These are phyloP conservation scores for Colletotrichum costaricense DNA, from an alignment of 2,329 filamentous ascomycete genomes.

Conservation along the genomic window DNA sequence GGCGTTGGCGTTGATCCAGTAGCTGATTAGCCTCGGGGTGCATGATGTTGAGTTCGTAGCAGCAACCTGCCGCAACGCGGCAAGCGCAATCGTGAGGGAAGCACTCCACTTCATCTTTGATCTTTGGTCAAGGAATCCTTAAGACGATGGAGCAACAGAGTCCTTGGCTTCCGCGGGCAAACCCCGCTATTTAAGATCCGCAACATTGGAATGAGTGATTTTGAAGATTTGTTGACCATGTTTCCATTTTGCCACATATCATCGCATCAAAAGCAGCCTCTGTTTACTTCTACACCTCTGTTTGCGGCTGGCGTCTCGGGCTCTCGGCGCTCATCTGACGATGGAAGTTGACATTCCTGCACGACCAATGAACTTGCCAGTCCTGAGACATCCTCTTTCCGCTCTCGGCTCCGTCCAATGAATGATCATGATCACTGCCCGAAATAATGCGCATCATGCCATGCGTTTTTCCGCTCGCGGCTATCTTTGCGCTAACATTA, in stretches of 20 bases:
- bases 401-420: neutral
- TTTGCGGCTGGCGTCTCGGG: neutral
- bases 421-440: neutral
- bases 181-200: neutral
- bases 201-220: neutral
- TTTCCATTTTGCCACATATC: constrained; percentile 10
- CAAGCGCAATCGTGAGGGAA: constrained; percentile 10
- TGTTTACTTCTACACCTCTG: constrained; percentile 4
- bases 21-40: constrained; percentile 25
- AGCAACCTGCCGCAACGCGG: constrained; percentile 4
- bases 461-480: neutral
- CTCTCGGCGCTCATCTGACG: neutral
- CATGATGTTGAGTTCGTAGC: constrained; percentile 23
- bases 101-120: constrained; percentile 20
- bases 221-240: neutral
- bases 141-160: neutral
- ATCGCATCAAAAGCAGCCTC: neutral
- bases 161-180: neutral
- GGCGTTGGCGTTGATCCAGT: constrained; percentile 27
- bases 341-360: constrained; percentile 7
- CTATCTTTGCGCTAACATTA: neutral
- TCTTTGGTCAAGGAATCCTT: too few species aligned
- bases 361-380: neutral
- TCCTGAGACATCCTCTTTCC: constrained; percentile 11
- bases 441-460: neutral